Evolutionary conservation across 768 basidiomycete genomes (phyloP).

Genomic region (Rhizopogon vesiculosus): DNA sequence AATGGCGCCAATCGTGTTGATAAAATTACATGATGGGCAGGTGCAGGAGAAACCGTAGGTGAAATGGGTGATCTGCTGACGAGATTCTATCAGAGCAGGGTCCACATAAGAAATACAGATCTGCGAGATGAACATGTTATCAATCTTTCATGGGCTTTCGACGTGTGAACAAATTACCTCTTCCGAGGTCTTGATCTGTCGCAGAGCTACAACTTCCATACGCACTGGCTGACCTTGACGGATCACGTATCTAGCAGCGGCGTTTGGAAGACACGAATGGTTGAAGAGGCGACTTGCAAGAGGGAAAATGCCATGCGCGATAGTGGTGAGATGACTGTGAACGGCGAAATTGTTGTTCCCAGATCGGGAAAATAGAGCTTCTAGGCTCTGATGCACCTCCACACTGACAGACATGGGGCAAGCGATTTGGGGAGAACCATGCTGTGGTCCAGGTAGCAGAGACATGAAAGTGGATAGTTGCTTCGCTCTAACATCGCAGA

Average conservation of each 20-base stretch:
- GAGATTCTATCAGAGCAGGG: conserved; percentile 62
- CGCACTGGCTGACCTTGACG: conserved; percentile 28
- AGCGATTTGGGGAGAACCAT: conserved; percentile 20
- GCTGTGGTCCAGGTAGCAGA: conserved; percentile 40
- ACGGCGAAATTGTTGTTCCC: conserved; percentile 81
- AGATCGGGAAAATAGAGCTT: conserved; percentile 52
- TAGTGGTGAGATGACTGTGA: conserved; percentile 64
- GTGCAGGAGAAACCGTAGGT: conserved; percentile 68
- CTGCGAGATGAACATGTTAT: conserved; percentile 30
- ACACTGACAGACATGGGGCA: conserved; percentile 27
- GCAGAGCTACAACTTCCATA: conserved; percentile 67
- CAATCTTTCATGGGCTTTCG: background rate
- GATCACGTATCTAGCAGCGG: conserved; percentile 56
- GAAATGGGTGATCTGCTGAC: conserved; percentile 50
- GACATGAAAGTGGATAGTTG: conserved; percentile 34
- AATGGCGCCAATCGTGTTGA: conserved; percentile 34
- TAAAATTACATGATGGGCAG: conserved; percentile 52
- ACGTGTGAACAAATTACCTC: conserved; percentile 44
- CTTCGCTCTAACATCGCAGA: conserved; percentile 16
- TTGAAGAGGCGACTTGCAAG: conserved; percentile 78
- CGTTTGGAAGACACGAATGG: conserved; percentile 77
- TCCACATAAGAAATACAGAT: conserved; percentile 75
- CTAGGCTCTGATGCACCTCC: conserved; percentile 14
- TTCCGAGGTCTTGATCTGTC: conserved; percentile 50
- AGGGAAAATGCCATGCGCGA: conserved; percentile 76